phyloP scores from a whole-genome alignment of 129 eudicot genomes.

The Smallanthus sonchifolius region DNA sequence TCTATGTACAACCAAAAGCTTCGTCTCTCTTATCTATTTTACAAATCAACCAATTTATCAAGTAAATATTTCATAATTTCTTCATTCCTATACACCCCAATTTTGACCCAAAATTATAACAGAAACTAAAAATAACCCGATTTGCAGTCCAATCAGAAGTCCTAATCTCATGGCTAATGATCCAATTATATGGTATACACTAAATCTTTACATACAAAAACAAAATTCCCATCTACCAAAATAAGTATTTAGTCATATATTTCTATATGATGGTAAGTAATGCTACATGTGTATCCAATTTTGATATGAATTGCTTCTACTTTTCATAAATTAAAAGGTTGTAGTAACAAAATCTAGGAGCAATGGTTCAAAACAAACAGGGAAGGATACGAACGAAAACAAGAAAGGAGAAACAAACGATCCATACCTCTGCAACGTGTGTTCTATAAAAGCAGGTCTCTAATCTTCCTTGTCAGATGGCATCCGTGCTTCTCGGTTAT shows the following conservation, averaged over 20 bases:
- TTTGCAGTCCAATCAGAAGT: not conserved
- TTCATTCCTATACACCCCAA: too few relatives aligned
- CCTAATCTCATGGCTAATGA: not conserved
- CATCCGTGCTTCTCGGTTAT: constrained; percentile 26
- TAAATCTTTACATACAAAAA: not conserved
- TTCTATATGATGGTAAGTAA: not conserved
- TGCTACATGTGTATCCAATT: not conserved
- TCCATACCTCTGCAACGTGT: constrained; percentile 27
- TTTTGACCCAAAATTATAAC: too few relatives aligned
- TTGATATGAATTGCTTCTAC: constrained; percentile 10
- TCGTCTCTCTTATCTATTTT: too few relatives aligned
- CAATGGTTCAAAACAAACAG: constrained; percentile 9
- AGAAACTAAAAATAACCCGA: not conserved
- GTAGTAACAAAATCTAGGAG: constrained; percentile 7
- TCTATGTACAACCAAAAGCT: too few relatives aligned
- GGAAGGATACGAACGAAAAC: not conserved
- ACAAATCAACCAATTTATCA: too few relatives aligned
- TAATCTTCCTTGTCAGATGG: constrained; percentile 48
- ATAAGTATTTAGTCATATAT: not conserved
- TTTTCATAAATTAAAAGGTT: not conserved
- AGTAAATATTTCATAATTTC: too few relatives aligned
- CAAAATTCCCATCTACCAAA: not conserved
- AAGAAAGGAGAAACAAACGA: constrained; percentile 2
- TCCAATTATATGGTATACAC: not conserved
- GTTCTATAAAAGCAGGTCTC: constrained; percentile 1